phyloP scores from a whole-genome alignment of 805 yeast species.

The Starmerella sp. region DNA sequence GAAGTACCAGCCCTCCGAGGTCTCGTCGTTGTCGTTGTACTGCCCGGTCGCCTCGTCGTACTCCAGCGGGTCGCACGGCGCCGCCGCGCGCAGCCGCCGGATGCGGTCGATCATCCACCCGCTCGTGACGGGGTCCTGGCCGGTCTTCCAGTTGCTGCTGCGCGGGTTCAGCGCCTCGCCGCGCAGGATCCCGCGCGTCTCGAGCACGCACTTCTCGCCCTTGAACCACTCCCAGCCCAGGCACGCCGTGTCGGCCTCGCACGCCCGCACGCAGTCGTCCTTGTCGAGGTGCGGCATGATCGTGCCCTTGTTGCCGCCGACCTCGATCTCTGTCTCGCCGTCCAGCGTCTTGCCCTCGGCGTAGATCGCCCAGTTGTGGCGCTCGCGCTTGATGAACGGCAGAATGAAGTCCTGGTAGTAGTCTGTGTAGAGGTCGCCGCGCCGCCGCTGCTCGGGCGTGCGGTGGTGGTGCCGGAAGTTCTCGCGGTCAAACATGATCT shows the following conservation, averaged over 20 bases:
- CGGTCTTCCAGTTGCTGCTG: conserved; percentile 1
- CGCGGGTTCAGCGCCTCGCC: conserved; percentile 14
- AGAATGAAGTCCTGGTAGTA: conserved; percentile 27
- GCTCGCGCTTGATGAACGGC: conserved; percentile 21
- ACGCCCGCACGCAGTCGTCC: conserved; percentile 12
- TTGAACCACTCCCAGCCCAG: conserved; percentile 18
- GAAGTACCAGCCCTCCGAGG: conserved; percentile 7
- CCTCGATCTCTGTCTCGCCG: not conserved
- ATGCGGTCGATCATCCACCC: conserved; percentile 30
- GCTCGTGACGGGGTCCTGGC: conserved; percentile 11
- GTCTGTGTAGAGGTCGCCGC: conserved; percentile 18
- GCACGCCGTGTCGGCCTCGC: conserved; percentile 14
- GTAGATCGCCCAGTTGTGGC: conserved; percentile 22
- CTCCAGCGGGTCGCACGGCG: conserved; percentile 23
- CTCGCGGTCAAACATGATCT: conserved; percentile 13
- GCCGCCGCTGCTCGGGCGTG: not conserved
- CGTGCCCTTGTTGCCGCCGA: not conserved
- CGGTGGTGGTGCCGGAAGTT: not conserved
- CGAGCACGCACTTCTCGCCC: conserved; percentile 15
- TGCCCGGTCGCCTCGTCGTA: not conserved
- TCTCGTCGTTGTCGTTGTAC: conserved; percentile 1
- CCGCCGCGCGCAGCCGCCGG: conserved; percentile 18
- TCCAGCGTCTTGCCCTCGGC: not conserved
- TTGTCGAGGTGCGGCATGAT: conserved; percentile 17
- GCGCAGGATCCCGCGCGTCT: conserved; percentile 9